Base-by-base conservation (phyloP, 2,329 filamentous ascomycete genomes). In the Colletotrichum limetticola region DNA sequence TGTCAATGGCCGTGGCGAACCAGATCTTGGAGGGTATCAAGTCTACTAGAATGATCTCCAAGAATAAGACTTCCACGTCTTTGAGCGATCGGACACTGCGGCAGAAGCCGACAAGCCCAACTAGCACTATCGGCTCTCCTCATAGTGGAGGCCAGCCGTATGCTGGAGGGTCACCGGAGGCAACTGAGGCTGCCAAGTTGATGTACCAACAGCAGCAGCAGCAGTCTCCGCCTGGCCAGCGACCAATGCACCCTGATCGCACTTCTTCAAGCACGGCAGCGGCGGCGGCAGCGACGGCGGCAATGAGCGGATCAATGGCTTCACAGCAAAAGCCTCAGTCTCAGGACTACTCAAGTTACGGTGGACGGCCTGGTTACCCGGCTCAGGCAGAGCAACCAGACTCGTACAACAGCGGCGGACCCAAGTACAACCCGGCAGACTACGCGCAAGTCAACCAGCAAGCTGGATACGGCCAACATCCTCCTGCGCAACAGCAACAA, bases 1-100 rank as follows among this genome's bases (percentile, higher is more conserved):
- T 99, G 95, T 97, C 95, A 32, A 98, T 98, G 97, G 94, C 97
- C 70, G 94, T 94, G 49, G 97, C 97, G 56, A 98, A 98, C 82
- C 92, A 97, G 80, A 98, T 99, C 76, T 83, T 98, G 67, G 93
- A 95, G 75, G 94, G 95, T 62, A 94, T 98, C 77, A 91, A 94
- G 79, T 91, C 91, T 62, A 92, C 93, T 72, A 97, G 95, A 84
- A 91, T 91, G 79, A 89, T 91, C 72, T 83, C 86, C 62, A 87
- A 93, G 83, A 86, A 87, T 65, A 89, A 91, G 81, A 84, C 83
- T 0, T 72, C 70, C 11, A 84, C 86, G 1, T 89, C 84, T 57
- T 86, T 96, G 82, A 90, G 88, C 73, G 90, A 91, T 62, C 89
- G 90, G 78, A 95, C 92, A 3, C 84, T 96, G 74, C 89, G 94